Base-by-base conservation (phyloP, 768 basidiomycete species). In the Zangia roseola region DNA sequence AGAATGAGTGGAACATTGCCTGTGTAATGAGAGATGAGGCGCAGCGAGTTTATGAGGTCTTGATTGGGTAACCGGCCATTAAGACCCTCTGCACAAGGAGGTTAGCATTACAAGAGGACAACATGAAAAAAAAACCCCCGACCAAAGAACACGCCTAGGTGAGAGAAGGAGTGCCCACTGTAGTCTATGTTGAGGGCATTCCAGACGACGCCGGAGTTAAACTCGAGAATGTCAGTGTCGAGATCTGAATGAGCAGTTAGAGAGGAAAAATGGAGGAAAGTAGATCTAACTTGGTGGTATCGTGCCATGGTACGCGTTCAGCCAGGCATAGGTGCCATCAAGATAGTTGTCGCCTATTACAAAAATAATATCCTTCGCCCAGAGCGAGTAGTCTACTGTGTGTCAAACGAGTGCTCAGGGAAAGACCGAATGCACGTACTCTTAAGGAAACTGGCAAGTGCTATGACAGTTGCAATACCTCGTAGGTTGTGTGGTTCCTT, bases 11-110 rank as follows among this genome's bases (percentile, higher is more conserved):
- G 88, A 5, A 94, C 84, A 14, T 84, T 83, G 3, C 80, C 86
- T 2, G 86, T 84, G 56, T 79, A 82, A 25, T 78, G 79, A 8
- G 91, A 78, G 40, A 97, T 87, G 31, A 81, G 64, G 19, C 80
- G 73, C 40, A 91, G 78, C 0, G 91, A 87, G 64, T 97, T 97
- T 49, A 97, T 70, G 2, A 97, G 74, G 67, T 99, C 97, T 69
- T 97, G 94, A 61, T 99, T 99, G 5, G 97, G 94, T 37, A 98
- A 74, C 19, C 93, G 86, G 19, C 94, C 97, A 62, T 98, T 97
- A 4, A 92, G 74, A 12, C 95, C 97, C 77, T 98, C 95, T 98
- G 65, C 16, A 14, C 14, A 46, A 9, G 39, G 45, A 28, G 25
- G 26, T 47, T 20, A 20, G 21, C 45, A 31, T 30, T 56, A 51